Evolutionary conservation across 75 land plant genomes (phyloP), one percentile per base, ranked within the genome.

Genomic region (Chamaecyparis obtusa): DNA sequence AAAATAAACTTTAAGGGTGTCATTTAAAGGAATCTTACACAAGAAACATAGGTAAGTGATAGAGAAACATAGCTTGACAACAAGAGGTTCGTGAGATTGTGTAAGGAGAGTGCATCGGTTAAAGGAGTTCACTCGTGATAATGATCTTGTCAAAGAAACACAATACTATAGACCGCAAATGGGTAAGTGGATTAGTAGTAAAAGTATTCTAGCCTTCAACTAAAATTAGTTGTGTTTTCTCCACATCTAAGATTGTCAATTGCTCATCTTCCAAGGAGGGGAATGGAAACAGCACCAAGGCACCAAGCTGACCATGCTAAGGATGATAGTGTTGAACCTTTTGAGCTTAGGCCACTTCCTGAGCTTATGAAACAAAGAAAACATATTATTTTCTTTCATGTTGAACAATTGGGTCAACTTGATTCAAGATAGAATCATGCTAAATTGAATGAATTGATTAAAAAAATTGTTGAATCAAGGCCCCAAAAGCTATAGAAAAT

Each of bases 221-320:
- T n/a, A n/a, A n/a, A n/a, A n/a, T n/a, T n/a, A n/a, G n/a, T n/a
- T n/a, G 32, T 87, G 33, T 80, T 11, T 14, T 4, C 32, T 67
- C 72, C 32, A 83, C 43, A 75, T 39, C 64, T 21, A 72, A 88
- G 76, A 83, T 13, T 14, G 35, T 55, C 30, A 9, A 33, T 32
- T 55, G 60, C 32, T 51, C 35, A n/a, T 49, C 36, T 51, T 83
- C 90, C 33, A 64, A 56, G 30, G 93, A 90, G 33, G 90, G 87
- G 35, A 88, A 90, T 54, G 88, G 86, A 37, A 57, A 48, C 83
- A 90, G 89, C 67, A 87, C 87, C 32, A 90, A 90, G 74, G 90
- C 91, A 27, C 99, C 99, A 3, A 88, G 97, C 55, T 83, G 92
- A 90, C 5, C 44, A 55, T 39, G 54, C 21, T 24, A 87, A 81